Evolutionary conservation across 1,284 basidiomycete species (phyloP).

Genomic region (Rhodotorula sp.): DNA sequence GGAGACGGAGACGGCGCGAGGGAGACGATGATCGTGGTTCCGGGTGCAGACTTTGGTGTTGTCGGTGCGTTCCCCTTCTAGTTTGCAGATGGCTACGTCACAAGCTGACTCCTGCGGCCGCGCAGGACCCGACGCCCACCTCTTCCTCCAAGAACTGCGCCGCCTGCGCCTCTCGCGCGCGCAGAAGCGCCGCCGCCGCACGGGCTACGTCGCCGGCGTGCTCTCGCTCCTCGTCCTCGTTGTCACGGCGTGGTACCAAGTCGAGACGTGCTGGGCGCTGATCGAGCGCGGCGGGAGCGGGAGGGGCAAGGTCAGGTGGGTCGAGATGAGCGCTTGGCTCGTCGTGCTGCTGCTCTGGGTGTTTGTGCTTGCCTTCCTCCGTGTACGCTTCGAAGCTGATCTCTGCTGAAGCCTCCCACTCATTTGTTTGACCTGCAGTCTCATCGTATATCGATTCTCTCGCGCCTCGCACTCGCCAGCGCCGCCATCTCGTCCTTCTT

Average conservation of each 20-base stretch:
- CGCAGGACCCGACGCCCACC: conserved; percentile 18
- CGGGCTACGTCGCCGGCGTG: conserved; percentile 1
- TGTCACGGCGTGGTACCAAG: conserved; percentile 4
- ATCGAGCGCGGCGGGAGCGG: neutral
- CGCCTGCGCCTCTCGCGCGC: conserved; percentile 4
- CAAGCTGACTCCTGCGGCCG: neutral
- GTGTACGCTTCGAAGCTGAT: neutral
- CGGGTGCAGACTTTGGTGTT: conserved; percentile 17
- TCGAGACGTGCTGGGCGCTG: neutral
- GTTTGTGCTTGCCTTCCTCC: conserved; percentile 1
- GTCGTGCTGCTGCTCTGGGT: neutral
- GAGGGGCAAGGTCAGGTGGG: conserved; percentile 9
- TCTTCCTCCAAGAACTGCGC: conserved; percentile 16
- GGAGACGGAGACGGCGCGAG: too few relatives aligned
- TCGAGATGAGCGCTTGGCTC: neutral
- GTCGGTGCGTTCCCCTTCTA: conserved; percentile 3
- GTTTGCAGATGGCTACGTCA: too few relatives aligned
- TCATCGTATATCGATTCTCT: conserved; percentile 11
- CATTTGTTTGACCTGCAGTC: neutral
- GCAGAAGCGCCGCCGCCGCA: conserved; percentile 11
- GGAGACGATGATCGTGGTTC: conserved; percentile 1
- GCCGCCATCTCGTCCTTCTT: neutral
- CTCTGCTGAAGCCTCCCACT: too few relatives aligned
- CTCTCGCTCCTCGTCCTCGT: conserved; percentile 9
- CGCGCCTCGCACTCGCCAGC: neutral